Percentiles rank a stretch among this genome's conserved stretches.
These are phyloP conservation scores for Arctium lappa DNA, from an alignment of 129 eudicot genomes.

Conservation along the genomic window DNA sequence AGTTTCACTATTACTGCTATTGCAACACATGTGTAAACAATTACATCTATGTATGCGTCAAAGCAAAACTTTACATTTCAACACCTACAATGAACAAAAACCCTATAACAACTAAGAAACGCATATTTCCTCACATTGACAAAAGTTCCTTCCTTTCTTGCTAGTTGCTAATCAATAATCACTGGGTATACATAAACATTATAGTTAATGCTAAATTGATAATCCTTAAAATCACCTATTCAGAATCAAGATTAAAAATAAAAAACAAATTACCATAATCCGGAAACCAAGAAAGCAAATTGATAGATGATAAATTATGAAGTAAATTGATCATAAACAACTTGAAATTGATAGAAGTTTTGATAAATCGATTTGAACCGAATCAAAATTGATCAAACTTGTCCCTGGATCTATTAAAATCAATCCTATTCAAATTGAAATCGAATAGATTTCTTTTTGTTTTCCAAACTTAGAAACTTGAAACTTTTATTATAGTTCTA, in stretches of 20 bases:
- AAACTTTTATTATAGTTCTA: background rate
- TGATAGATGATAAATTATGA: background rate
- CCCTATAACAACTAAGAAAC: background rate
- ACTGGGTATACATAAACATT: too few species aligned
- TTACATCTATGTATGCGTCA: background rate
- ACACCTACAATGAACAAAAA: background rate
- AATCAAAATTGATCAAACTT: background rate
- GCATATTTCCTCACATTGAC: too few species aligned
- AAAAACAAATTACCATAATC: too few species aligned
- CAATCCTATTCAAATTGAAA: background rate
- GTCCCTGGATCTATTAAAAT: background rate
- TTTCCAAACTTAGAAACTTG: too few species aligned
- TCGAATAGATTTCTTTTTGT: too few species aligned
- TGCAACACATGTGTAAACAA: background rate
- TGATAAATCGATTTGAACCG: background rate
- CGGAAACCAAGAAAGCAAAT: too few species aligned
- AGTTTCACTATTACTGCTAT: background rate
- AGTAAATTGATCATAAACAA: background rate
- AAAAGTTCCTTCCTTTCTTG: too few species aligned
- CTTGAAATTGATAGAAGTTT: background rate
- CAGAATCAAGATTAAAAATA: too few species aligned
- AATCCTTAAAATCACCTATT: too few species aligned
- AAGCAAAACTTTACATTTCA: background rate
- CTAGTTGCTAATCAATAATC: too few species aligned
- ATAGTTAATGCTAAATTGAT: too few species aligned